Base-by-base conservation (phyloP, 208 protist species). In the Willaertia magna region DNA sequence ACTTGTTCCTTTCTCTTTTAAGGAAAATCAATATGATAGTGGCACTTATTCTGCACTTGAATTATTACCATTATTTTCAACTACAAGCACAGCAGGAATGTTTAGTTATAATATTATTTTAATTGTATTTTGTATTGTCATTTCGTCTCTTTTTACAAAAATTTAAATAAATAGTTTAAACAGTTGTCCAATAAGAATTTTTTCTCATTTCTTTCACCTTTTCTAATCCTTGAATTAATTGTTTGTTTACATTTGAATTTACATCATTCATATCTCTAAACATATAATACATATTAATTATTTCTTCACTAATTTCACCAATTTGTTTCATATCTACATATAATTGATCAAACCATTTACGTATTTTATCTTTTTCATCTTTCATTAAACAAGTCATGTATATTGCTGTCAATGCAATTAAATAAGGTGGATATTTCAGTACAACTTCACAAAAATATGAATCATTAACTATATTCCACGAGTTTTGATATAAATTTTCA, bases 401-500 rank as follows among this genome's bases (percentile, higher is more conserved):
- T 22, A 91, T 43, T 16, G 84, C 44, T 26, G 89, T 79, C 12
- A 91, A 44, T 4, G 89, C 88, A 51, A 90, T 87, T 18, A 86
- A 40, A 79, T 88, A 48, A 47, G 89, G 89, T 16, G 89, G 59
- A 61, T 87, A 88, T n/a, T 85, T 49, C 3, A 91, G 75, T 34
- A 79, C 88, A 12, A 89, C 34, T 40, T 87, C 86, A 14, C 86
- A 88, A 48, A 43, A 84, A 48, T 90, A 91, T 40, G 67, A 86
- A 59, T 91, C 89, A 81, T 91, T 91, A 16, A 91, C 49, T 39
- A 91, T 74, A 81, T 85, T 85, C 87, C 87, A 86, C 0, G 52
- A 34, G 7, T n/a, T 75, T 47, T 89, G 40, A 22, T 85, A 51
- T 9, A 74, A 43, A 40, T 12, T 26, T 51, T 55, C 43, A 30